Percentiles rank a stretch among this genome's conserved stretches.
Conservation (phyloP, 345 rosid genomes). For the Citrus hindsii region DNA sequence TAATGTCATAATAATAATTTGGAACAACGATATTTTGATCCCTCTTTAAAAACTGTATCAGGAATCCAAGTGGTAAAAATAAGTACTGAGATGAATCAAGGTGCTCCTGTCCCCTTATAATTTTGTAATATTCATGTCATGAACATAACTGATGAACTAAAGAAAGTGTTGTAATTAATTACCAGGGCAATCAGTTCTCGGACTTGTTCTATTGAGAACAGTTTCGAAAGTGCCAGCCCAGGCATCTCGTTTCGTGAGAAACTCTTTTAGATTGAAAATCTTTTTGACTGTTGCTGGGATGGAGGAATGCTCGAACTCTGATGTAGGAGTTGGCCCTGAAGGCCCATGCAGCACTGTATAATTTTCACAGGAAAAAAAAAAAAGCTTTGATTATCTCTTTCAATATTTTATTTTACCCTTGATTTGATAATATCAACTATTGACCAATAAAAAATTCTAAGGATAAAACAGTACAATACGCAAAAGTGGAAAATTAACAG, state of each 20-base stretch:
- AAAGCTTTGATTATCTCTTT: not conserved
- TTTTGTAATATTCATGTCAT: not conserved
- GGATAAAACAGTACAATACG: too few species aligned
- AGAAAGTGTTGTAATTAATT: not conserved
- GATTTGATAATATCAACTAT: too few species aligned
- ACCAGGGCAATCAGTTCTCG: constrained; percentile 56
- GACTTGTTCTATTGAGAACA: constrained; percentile 33
- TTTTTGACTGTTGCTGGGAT: constrained; percentile 53
- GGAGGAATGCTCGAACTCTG: constrained; percentile 60
- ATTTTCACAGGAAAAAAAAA: not conserved
- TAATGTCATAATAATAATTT: not conserved
- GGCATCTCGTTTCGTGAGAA: constrained; percentile 51
- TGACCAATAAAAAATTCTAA: too few species aligned
- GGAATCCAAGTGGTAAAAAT: too few species aligned
- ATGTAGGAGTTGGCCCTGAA: constrained; percentile 39
- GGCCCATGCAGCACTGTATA: constrained; percentile 45
- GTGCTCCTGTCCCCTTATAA: not conserved
- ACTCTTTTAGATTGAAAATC: constrained; percentile 46
- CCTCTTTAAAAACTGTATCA: not conserved
- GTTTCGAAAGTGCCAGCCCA: constrained; percentile 61
- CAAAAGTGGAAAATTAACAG: too few species aligned
- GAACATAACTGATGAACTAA: not conserved
- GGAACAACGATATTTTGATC: too few species aligned
- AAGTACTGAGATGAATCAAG: too few species aligned
- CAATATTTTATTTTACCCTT: too few species aligned